A percentile compares a stretch with the other conserved stretches of the same genome.
Conservation (phyloP, 495 filamentous ascomycete species). For the Penicillium macrosclerotiorum region DNA sequence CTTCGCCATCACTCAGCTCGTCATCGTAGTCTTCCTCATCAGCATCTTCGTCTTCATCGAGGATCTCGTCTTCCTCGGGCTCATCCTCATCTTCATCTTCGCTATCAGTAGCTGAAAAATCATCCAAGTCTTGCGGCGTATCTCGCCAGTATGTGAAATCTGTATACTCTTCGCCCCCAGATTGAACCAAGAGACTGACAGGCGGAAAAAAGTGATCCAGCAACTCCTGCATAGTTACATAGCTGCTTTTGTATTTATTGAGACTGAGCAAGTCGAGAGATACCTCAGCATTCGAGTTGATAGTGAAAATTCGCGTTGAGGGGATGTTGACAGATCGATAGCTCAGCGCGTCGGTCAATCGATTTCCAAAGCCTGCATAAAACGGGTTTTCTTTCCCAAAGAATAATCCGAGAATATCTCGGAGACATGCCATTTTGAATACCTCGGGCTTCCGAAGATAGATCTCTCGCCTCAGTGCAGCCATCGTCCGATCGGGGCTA, state of each 20-base stretch:
- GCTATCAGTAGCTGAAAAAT: slow-evolving; percentile 74
- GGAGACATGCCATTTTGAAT: slow-evolving; percentile 98
- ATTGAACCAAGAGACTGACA: slow-evolving; percentile 68
- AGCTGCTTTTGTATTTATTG: slow-evolving; percentile 94
- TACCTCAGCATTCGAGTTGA: slow-evolving; percentile 97
- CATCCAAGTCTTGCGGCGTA: slow-evolving; percentile 66
- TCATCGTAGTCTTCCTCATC: slow-evolving; percentile 42
- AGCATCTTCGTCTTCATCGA: slow-evolving; percentile 42
- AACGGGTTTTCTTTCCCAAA: slow-evolving; percentile 78
- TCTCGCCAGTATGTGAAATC: slow-evolving; percentile 90
- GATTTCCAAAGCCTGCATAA: slow-evolving; percentile 96
- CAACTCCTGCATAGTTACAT: slow-evolving; percentile 92
- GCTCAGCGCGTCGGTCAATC: slow-evolving; percentile 91
- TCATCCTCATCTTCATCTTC: slow-evolving; percentile 53
- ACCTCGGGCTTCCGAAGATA: slow-evolving; percentile 96
- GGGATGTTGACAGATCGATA: slow-evolving; percentile 96
- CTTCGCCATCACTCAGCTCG: slow-evolving; percentile 39
- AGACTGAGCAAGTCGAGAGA: slow-evolving; percentile 86
- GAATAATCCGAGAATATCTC: slow-evolving; percentile 90
- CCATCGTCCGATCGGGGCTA: slow-evolving; percentile 92
- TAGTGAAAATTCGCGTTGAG: slow-evolving; percentile 92
- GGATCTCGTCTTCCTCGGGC: slow-evolving; percentile 38
- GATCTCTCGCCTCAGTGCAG: slow-evolving; percentile 89
- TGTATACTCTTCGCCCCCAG: slow-evolving; percentile 80
- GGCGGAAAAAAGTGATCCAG: slow-evolving; percentile 97